Evolutionary conservation across 257 asterid species (phyloP), one percentile per base, ranked within the genome.

Genomic region (Datura wrightii): DNA sequence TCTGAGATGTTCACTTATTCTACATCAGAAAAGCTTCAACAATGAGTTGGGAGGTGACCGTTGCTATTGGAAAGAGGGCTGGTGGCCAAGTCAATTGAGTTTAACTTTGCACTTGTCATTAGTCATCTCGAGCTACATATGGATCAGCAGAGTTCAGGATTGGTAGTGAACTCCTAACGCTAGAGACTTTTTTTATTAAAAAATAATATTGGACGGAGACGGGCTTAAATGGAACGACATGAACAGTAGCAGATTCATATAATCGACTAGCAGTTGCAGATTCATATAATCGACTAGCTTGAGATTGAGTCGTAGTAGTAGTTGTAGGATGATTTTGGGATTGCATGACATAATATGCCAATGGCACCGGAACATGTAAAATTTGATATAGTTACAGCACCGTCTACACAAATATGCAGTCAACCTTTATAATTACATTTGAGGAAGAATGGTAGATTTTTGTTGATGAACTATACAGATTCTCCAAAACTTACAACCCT

Each of bases 401-500:
- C 3, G 15, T 16, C 54, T 70, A 70, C 50, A 7, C 42, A 48
- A 74, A 74, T 24, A 74, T 6, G 41, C 81, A 19, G 37, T 74
- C 42, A 34, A 5, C 44, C 44, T 74, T 24, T 3, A 42, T 60
- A 59, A 8, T 41, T 58, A 81, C 84, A 60, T 81, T 81, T 81
- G 59, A 9, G 72, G 59, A 44, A 59, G 74, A 60, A 4, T 5
- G 3, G 42, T 48, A 76, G 8, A 58, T 14, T 39, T 15, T 60
- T 60, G 46, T 81, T 42, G 2, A 36, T 14, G 56, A 56, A 81
- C 39, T 60, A 80, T 8, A 14, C 42, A 81, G 84, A 81, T 50
- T 81, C 72, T 81, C 84, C 76, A 60, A 81, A 65, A 63, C 62
- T 36, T n/a, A 60, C 42, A 44, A 13, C 65, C 34, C 54, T 66